Percentiles rank a stretch among this genome's conserved stretches.
Evolutionary conservation across 345 rosid genomes (phyloP).

Genomic region (Pistacia atlantica): DNA sequence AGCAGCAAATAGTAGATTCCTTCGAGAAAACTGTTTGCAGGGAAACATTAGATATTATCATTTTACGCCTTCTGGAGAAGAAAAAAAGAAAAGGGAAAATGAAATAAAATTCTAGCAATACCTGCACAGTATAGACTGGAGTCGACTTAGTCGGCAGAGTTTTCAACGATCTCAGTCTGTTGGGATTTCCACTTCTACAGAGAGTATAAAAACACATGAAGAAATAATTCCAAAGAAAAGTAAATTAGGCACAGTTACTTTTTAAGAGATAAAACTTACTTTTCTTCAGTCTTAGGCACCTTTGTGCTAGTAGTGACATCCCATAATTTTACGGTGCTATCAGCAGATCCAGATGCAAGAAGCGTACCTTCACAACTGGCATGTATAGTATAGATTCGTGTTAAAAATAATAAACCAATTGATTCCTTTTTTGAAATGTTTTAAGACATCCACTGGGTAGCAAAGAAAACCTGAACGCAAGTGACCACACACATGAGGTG

Average conservation of each 20-base stretch:
- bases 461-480: slow-evolving; percentile 71
- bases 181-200: slow-evolving; percentile 67
- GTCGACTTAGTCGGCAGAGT: slow-evolving; percentile 85
- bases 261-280: slow-evolving; percentile 37
- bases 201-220: slow-evolving; percentile 15
- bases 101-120: slow-evolving; percentile 18
- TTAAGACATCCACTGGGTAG: not conserved
- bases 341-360: slow-evolving; percentile 97
- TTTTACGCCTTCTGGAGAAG: not conserved
- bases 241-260: slow-evolving; percentile 4
- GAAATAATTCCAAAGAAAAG: slow-evolving; percentile 7
- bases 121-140: slow-evolving; percentile 73
- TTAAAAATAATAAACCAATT: not conserved
- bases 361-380: slow-evolving; percentile 90
- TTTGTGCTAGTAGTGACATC: slow-evolving; percentile 78
- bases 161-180: slow-evolving; percentile 75
- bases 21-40: slow-evolving; percentile 69
- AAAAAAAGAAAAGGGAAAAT: not conserved
- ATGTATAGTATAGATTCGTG: slow-evolving; percentile 18
- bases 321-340: slow-evolving; percentile 91
- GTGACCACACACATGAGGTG: slow-evolving; percentile 87
- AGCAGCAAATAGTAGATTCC: slow-evolving; percentile 87
- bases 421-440: not conserved
- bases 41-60: not conserved
- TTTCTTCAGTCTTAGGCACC: slow-evolving; percentile 65